phyloP scores from a whole-genome alignment of 805 yeast species.

The Wickerhamiella azyma region DNA sequence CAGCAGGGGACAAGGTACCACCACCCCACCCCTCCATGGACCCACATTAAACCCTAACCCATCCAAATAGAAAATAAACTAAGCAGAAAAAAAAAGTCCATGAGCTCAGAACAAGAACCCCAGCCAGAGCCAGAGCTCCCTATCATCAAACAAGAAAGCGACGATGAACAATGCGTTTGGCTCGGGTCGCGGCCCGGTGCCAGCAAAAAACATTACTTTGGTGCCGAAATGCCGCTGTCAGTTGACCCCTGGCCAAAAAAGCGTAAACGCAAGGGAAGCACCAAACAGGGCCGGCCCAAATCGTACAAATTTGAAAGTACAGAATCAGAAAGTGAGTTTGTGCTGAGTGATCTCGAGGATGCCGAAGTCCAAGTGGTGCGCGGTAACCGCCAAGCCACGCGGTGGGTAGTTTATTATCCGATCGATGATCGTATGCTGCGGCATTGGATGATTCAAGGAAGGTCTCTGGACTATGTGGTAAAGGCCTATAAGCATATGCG shows the following conservation, averaged over 20 bases:
- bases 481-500: constrained; percentile 1
- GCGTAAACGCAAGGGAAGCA: neutral
- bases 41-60: neutral
- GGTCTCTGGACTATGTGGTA: constrained; percentile 1
- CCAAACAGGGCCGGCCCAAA: constrained; percentile 4
- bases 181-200: constrained; percentile 1
- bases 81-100: too few species aligned
- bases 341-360: neutral
- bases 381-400: neutral
- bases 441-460: constrained; percentile 6
- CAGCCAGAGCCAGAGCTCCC: too few species aligned
- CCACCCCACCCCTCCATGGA: too few species aligned
- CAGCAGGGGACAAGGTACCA: too few species aligned
- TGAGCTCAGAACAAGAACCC: too few species aligned
- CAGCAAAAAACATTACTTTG: neutral
- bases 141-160: neutral
- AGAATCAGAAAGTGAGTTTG: constrained; percentile 1
- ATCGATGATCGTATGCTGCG: constrained; percentile 1
- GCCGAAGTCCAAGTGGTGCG: neutral
- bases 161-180: neutral
- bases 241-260: constrained; percentile 1
- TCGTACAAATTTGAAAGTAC: neutral
- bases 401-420: constrained; percentile 1
- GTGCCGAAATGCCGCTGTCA: neutral
- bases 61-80: neutral